Percentiles rank a stretch among this genome's conserved stretches.
Conservation (phyloP, 1,139 yeast species). For the Kodamaea plutei region DNA sequence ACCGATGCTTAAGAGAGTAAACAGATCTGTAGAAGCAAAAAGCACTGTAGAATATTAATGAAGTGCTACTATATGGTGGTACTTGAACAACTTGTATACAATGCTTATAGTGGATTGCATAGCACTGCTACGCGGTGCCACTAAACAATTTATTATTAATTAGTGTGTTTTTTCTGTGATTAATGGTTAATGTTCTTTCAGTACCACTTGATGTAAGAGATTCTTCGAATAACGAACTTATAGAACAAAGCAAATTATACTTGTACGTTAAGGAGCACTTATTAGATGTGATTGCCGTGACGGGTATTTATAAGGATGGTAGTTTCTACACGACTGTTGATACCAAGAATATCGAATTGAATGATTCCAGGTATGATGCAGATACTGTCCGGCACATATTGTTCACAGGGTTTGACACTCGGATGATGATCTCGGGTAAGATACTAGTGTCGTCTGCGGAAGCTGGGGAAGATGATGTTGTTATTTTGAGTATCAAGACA, state of each 20-base stretch:
- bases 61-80: too few relatives aligned
- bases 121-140: too few relatives aligned
- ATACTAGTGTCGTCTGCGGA: not conserved
- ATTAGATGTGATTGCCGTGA: conserved; percentile 9
- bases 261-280: conserved; percentile 1
- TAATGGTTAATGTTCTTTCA: conserved; percentile 12
- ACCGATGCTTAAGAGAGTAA: too few relatives aligned
- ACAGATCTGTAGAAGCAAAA: too few relatives aligned
- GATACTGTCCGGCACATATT: too few relatives aligned
- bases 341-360: not conserved
- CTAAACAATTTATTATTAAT: too few relatives aligned
- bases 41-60: too few relatives aligned
- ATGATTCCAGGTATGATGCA: not conserved
- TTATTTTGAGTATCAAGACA: conserved; percentile 19
- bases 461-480: conserved; percentile 11
- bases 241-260: conserved; percentile 15
- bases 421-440: too few relatives aligned
- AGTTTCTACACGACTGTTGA: conserved; percentile 9
- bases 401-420: too few relatives aligned
- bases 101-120: too few relatives aligned
- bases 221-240: conserved; percentile 11
- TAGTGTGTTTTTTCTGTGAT: not conserved
- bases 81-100: too few relatives aligned
- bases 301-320: conserved; percentile 20
- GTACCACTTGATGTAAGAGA: conserved; percentile 23